Percentiles rank a stretch among this genome's conserved stretches.
Evolutionary conservation across 768 basidiomycete genomes (phyloP).

Genomic region (Hysterangium stoloniferum): DNA sequence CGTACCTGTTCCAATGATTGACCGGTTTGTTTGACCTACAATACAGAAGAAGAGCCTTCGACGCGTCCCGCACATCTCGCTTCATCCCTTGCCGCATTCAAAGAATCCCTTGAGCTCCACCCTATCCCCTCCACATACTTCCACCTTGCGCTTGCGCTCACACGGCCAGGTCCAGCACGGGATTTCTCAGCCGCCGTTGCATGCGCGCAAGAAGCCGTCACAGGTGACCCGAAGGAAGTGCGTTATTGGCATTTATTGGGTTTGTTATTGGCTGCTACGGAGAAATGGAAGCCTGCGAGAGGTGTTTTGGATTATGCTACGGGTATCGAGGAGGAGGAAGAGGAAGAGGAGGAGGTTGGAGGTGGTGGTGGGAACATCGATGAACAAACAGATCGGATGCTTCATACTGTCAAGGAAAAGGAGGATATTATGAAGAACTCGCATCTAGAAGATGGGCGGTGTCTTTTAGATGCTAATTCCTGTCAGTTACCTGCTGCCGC

Average conservation of each 20-base stretch:
- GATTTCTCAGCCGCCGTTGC: conserved; percentile 61
- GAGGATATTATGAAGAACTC: background rate
- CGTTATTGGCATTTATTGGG: conserved; percentile 91
- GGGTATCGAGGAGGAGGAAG: conserved; percentile 42
- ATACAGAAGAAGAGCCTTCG: conserved; percentile 55
- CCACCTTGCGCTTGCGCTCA: conserved; percentile 71
- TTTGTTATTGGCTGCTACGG: conserved; percentile 66
- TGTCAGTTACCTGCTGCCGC: conserved; percentile 33
- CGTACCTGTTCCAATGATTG: background rate
- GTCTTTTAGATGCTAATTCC: conserved; percentile 18
- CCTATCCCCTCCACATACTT: conserved; percentile 58
- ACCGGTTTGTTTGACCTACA: background rate
- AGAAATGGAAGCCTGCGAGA: conserved; percentile 71
- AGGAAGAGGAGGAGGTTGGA: conserved; percentile 28
- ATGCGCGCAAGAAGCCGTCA: conserved; percentile 64
- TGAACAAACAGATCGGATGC: background rate
- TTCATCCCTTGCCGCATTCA: conserved; percentile 45
- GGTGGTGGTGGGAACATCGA: conserved; percentile 14
- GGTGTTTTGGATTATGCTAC: conserved; percentile 76
- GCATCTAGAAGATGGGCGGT: background rate
- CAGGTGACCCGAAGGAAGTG: conserved; percentile 47
- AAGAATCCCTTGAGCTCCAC: conserved; percentile 37
- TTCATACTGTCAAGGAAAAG: background rate
- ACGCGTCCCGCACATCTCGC: conserved; percentile 53
- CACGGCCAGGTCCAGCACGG: conserved; percentile 54